Evolutionary conservation across 179 eudicot genomes (phyloP).

Genomic region (Silene noctiflora): DNA sequence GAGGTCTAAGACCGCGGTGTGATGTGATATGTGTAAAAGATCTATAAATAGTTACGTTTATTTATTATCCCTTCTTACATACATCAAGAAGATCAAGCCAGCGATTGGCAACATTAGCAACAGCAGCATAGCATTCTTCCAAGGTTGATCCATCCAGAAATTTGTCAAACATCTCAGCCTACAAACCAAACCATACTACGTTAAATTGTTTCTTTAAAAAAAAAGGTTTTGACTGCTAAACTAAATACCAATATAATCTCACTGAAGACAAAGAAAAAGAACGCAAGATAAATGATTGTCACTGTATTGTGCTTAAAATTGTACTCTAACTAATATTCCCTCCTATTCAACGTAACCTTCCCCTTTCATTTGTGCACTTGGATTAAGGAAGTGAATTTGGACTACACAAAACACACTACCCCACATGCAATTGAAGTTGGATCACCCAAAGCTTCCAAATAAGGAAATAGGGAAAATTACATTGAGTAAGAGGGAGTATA

Average conservation of each 20-base stretch:
- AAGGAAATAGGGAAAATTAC: too few species aligned
- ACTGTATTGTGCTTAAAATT: not conserved
- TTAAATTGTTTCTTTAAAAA: not conserved
- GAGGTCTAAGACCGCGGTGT: conserved; percentile 5
- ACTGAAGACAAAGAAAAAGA: not conserved
- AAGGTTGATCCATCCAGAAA: conserved; percentile 88
- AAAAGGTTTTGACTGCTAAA: not conserved
- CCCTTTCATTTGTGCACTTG: too few species aligned
- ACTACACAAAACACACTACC: too few species aligned
- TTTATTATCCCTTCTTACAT: conserved; percentile 28
- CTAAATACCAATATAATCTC: not conserved
- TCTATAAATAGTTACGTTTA: not conserved
- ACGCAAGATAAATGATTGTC: not conserved
- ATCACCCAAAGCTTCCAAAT: too few species aligned
- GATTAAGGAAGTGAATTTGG: too few species aligned
- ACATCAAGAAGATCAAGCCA: conserved; percentile 99
- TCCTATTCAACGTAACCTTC: too few species aligned
- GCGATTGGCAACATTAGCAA: conserved; percentile 90
- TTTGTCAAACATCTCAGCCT: conserved; percentile 98
- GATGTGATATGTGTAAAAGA: not conserved
- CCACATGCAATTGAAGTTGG: too few species aligned
- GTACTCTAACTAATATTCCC: too few species aligned
- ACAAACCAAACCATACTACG: conserved; percentile 29
- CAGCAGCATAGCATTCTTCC: conserved; percentile 91
- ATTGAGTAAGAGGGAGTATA: not conserved